Evolutionary conservation across 345 rosid genomes (phyloP).

Genomic region (Adansonia digitata): DNA sequence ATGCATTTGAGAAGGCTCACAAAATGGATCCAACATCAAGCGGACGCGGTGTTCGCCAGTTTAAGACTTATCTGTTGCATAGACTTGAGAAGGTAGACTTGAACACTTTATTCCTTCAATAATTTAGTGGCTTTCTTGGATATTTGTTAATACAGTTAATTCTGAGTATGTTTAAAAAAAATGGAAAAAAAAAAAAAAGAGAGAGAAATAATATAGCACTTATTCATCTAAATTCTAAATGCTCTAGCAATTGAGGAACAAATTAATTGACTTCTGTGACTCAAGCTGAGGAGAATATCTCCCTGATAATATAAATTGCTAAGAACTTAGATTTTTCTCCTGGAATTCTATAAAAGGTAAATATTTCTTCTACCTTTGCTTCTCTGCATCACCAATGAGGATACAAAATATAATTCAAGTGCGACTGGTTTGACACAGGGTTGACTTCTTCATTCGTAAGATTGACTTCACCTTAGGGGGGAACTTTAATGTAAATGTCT

Average conservation of each 20-base stretch:
- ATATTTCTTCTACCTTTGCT: not conserved
- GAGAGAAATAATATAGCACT: not conserved
- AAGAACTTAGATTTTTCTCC: not conserved
- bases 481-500: not conserved
- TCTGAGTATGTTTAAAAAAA: too few relatives aligned
- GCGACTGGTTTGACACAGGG: not conserved
- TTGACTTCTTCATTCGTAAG: not conserved
- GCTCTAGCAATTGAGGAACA: not conserved
- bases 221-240: not conserved
- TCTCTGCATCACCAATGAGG: not conserved
- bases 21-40: conserved; percentile 50
- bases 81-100: conserved; percentile 68
- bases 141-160: not conserved
- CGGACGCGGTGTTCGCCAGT: conserved; percentile 92
- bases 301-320: not conserved
- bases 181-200: too few relatives aligned
- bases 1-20: conserved; percentile 89
- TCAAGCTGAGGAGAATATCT: not conserved
- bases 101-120: not conserved
- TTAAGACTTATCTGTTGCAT: conserved; percentile 81
- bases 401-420: not conserved
- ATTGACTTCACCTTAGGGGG: not conserved
- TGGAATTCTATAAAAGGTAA: not conserved
- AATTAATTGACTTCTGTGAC: not conserved
- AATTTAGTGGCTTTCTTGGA: not conserved